These are phyloP conservation scores for Botrytis fragariae DNA, from an alignment of 2,329 filamentous ascomycete species.

Conservation along the genomic window DNA sequence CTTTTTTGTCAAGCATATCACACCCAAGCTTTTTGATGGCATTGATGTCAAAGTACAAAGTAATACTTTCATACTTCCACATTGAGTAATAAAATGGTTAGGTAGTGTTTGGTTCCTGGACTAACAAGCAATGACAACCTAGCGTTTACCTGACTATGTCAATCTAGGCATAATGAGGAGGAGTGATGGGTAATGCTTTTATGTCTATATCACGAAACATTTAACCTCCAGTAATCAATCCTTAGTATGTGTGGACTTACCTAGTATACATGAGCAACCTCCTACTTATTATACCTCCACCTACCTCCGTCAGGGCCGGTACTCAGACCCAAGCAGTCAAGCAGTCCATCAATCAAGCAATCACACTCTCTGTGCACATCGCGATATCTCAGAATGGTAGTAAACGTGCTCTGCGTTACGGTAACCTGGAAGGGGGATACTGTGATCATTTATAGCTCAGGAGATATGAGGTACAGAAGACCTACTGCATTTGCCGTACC, in stretches of 20 bases:
- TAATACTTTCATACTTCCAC: background rate
- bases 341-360: background rate
- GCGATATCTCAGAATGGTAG: fast-evolving
- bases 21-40: background rate
- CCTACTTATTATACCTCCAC: too few species aligned
- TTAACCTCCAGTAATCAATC: too few species aligned
- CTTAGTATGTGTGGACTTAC: too few species aligned
- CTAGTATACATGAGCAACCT: too few species aligned
- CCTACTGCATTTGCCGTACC: too few species aligned
- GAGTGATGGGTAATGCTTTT: too few species aligned
- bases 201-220: too few species aligned
- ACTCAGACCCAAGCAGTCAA: background rate
- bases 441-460: background rate
- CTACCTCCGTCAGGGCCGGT: too few species aligned
- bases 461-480: too few species aligned
- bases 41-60: background rate
- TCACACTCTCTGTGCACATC: background rate
- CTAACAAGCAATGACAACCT: background rate
- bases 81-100: background rate
- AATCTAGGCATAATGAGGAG: background rate
- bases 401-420: background rate
- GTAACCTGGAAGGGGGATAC: background rate
- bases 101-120: background rate
- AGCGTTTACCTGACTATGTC: background rate
- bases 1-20: background rate